Evolutionary conservation across 192 early-diverging fungal species (phyloP), one percentile per base, ranked within the genome.

Genomic region (Coemansia sp.): DNA sequence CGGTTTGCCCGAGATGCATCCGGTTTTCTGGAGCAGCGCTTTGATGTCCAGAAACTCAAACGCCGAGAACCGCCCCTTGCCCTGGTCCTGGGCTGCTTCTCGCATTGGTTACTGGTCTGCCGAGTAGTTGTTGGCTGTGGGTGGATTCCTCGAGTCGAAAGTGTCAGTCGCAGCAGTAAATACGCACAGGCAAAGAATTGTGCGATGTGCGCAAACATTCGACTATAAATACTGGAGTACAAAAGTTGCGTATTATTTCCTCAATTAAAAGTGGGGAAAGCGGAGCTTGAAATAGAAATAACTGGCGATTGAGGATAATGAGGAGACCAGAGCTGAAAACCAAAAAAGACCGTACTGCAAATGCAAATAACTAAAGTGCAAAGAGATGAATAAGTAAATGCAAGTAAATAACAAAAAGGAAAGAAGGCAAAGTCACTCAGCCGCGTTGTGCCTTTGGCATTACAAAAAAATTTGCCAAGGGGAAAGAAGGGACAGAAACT

Each of bases 41-140:
- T 64, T 70, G 22, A 79, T 57, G 17, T 71, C 71, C 2, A 57
- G 49, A 47, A 66, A 55, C 23, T 62, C 68, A 40, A 64, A 44
- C 20, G 57, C 64, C 17, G 71, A 62, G 56, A 66, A 72, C 21
- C 69, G 38, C 15, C 54, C 46, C 4, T 52, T n/a, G 60, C 47
- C 28, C 15, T 25, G 52, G 52, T 54, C 11, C 53, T 10, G 38
- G 10, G 53, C 21, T 40, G 53, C 12, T 11, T 48, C 23, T 22
- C 55, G 55, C 62, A 64, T 64, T 26, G 20, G 57, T n/a, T 25
- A 5, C 44, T 37, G 11, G 4, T 19, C 47, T 4, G 15, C 5
- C 7, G 47, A 19, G 7, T 8, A 48, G 47, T 21, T n/a, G 17
- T 2, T 48, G 47, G 7, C 17, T 17, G 15, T 8, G 19, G 47